Evolutionary conservation across 768 basidiomycete genomes (phyloP), one percentile per base, ranked within the genome.

Genomic region (Kwoniella dendrophila): DNA sequence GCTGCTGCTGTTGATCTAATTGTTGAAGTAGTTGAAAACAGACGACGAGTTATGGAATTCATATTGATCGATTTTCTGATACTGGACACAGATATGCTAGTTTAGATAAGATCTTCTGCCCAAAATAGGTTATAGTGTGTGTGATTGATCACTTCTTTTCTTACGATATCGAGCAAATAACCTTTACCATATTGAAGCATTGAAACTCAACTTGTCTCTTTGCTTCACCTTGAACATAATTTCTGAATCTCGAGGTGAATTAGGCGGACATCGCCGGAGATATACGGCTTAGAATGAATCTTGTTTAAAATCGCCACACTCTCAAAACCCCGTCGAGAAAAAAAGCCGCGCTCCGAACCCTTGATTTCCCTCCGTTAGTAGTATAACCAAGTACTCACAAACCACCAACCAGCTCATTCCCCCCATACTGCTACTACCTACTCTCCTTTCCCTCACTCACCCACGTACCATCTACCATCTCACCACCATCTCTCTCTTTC

Each of bases 401-500:
- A 36, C 34, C 34, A 36, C 16, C 40, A 22, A n/a, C 40, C 45
- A 51, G 14, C 56, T 14, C 20, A 43, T 43, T 45, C 56, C 34
- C 30, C 58, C 57, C 24, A 49, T 52, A 36, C 52, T 24, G 22
- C 49, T 43, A 51, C 45, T 51, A 36, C 56, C 51, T 30, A 40
- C 58, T 51, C 41, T 53, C 58, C 55, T 51, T 63, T 41, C 61
- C 48, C 40, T 33, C 58, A 32, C n/a, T n/a, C n/a, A n/a, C n/a
- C n/a, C n/a, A n/a, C n/a, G n/a, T 58, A 33, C 44, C 47, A 32
- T 20, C 49, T 33, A 10, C 27, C 41, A 44, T 45, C 66, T 56
- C 54, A 44, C 49, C 24, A 61, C 41, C 63, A 53, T 55, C 55
- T 56, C 52, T 56, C 58, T 63, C 18, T 57, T 24, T 47, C 60